Evolutionary conservation across 129 eudicot genomes (phyloP).

Genomic region (Lactuca sativa): DNA sequence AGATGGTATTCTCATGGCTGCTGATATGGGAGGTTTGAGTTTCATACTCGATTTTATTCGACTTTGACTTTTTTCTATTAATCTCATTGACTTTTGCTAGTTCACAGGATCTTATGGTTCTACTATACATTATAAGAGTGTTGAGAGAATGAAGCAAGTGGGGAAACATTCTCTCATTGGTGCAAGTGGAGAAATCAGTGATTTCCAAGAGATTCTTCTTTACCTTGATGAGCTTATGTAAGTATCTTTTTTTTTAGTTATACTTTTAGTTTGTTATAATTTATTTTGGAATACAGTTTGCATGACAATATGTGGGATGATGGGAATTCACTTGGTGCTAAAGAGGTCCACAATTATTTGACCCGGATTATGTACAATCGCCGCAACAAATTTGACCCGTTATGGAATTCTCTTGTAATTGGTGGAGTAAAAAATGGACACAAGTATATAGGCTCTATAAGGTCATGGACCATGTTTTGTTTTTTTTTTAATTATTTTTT

Average conservation of each 20-base stretch:
- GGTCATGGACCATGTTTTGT: neutral
- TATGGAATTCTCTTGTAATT: slow-evolving; percentile 77
- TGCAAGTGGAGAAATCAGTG: slow-evolving; percentile 92
- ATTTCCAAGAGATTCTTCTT: slow-evolving; percentile 75
- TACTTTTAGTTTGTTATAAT: neutral
- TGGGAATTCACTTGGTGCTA: slow-evolving; percentile 80
- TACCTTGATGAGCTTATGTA: slow-evolving; percentile 83
- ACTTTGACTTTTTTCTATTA: neutral
- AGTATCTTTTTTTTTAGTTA: too few species aligned
- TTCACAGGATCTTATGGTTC: slow-evolving; percentile 80
- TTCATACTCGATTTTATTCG: neutral
- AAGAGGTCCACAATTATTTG: slow-evolving; percentile 79
- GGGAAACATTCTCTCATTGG: slow-evolving; percentile 90
- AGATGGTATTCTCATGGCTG: slow-evolving; percentile 84
- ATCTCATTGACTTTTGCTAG: neutral
- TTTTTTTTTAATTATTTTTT: slow-evolving; percentile 5
- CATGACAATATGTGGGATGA: slow-evolving; percentile 86
- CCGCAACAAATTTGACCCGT: slow-evolving; percentile 75
- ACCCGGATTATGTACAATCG: slow-evolving; percentile 79
- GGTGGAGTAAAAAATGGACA: slow-evolving; percentile 84
- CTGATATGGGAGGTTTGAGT: slow-evolving; percentile 84
- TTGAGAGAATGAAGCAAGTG: slow-evolving; percentile 70
- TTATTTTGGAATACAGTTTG: slow-evolving; percentile 34
- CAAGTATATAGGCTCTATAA: slow-evolving; percentile 76
- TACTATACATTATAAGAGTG: slow-evolving; percentile 73